Evolutionary conservation across 2,329 filamentous ascomycete species (phyloP), one percentile per base, ranked within the genome.

Genomic region (Aspergillus latus): DNA sequence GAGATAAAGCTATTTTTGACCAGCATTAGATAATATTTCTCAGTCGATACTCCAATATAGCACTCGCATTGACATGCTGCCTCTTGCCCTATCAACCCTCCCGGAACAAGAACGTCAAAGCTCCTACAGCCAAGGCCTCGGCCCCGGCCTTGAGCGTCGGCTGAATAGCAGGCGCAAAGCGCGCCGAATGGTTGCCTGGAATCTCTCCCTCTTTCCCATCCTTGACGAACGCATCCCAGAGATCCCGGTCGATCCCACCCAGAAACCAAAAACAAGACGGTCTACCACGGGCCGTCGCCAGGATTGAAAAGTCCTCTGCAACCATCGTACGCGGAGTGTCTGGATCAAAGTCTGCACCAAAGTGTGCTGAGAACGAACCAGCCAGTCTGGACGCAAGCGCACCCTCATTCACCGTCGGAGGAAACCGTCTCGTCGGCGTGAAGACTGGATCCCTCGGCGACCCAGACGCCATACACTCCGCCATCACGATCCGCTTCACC

Each of bases 271-370:
- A 86, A 46, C 73, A 78, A 59, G 75, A 78, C 4, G 84, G 84
- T 59, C 73, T 69, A 3, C 74, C 76, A 46, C 79, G 73, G 40
- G 71, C 73, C 0, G 78, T 82, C 0, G 77, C 84, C 45, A 88
- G 64, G 28, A 80, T 80, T 0, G 78, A 75, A 59, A 87, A 86
- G 59, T 88, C 85, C 62, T 88, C 85, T 43, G 78, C 82, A 0
- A 72, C 67, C 59, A 71, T 74, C 1, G 66, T 71, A 10, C 68
- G 53, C 0, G 69, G 68, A 1, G 61, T 68, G 54, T 72, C 63
- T 0, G 30, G 59, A 54, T 73, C 66, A 50, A 73, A 74, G 5
- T 72, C 65, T 1, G 69, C 70, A 2, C 16, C 40, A 62, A 86
- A 85, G 59, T 83, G 76, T 3, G 63, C 60, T 0, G 52, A 59